Percentiles rank a stretch among this genome's conserved stretches.
Evolutionary conservation across 2,329 filamentous ascomycete species (phyloP).

Genomic region (Neocatenulostroma microsporum): DNA sequence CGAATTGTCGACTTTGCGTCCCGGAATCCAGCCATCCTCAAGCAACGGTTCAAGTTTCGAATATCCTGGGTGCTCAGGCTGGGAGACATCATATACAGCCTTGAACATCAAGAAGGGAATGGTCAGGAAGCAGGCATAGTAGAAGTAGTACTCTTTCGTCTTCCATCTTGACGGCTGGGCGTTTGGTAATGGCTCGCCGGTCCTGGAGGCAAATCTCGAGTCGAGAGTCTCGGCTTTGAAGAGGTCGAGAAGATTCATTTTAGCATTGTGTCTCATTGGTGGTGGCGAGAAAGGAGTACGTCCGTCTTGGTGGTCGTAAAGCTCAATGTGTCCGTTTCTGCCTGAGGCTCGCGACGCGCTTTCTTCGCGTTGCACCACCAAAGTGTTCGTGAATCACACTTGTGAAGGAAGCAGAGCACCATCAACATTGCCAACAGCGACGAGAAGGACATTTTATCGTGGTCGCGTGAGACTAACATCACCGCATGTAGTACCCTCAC

Average conservation of each 20-base stretch:
- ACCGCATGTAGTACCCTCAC: not conserved
- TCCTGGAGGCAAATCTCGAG: slow-evolving; percentile 63
- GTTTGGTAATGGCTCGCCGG: slow-evolving; percentile 29
- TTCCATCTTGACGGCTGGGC: slow-evolving; percentile 68
- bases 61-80: slow-evolving; percentile 78
- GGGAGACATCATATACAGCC: slow-evolving; percentile 76
- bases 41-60: slow-evolving; percentile 63
- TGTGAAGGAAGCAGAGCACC: too few relatives aligned
- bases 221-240: slow-evolving; percentile 63
- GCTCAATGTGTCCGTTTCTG: not conserved
- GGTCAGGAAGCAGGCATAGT: slow-evolving; percentile 60
- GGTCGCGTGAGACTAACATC: too few relatives aligned
- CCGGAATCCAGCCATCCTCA: slow-evolving; percentile 80
- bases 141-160: slow-evolving; percentile 77
- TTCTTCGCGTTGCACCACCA: not conserved
- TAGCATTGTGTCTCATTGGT: slow-evolving; percentile 3
- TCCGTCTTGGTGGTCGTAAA: not conserved
- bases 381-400: not conserved
- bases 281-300: not conserved
- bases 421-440: too few relatives aligned
- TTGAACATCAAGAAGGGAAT: slow-evolving; percentile 82
- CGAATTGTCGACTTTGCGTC: slow-evolving; percentile 84
- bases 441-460: slow-evolving; percentile 5
- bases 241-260: slow-evolving; percentile 25
- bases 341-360: too few relatives aligned